phyloP scores from a whole-genome alignment of 129 eudicot species.

The Lactuca saligna region DNA sequence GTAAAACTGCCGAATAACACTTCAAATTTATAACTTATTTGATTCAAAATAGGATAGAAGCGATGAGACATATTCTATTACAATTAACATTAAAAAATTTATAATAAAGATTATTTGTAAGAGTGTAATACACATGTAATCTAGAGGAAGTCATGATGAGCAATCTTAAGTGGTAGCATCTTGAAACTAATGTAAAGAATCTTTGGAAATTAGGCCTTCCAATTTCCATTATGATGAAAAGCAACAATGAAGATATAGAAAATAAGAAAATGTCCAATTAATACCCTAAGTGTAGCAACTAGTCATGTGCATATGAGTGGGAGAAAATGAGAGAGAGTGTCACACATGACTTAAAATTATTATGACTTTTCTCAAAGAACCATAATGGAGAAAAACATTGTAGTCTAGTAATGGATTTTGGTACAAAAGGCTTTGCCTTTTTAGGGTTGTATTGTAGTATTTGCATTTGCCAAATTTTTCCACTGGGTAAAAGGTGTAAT shows the following conservation, averaged over 20 bases:
- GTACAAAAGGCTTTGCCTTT: too few relatives aligned
- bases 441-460: too few relatives aligned
- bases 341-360: neutral
- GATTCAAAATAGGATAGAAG: too few relatives aligned
- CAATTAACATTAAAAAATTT: too few relatives aligned
- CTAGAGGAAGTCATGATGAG: slow-evolving; percentile 6
- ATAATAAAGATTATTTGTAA: too few relatives aligned
- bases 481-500: too few relatives aligned
- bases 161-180: neutral
- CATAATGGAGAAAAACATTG: neutral
- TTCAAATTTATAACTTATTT: too few relatives aligned
- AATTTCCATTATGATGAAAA: slow-evolving; percentile 1
- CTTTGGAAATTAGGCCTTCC: neutral
- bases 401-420: neutral
- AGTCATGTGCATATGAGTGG: too few relatives aligned
- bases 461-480: too few relatives aligned
- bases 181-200: neutral
- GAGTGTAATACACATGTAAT: neutral
- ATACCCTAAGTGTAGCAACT: neutral
- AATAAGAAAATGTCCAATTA: neutral
- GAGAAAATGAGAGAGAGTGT: neutral
- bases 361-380: neutral
- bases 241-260: neutral
- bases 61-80: neutral
- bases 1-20: too few relatives aligned